These are phyloP conservation scores for Cutaneotrichosporon arboriforme DNA, from an alignment of 1,284 basidiomycete species.

Conservation along the genomic window DNA sequence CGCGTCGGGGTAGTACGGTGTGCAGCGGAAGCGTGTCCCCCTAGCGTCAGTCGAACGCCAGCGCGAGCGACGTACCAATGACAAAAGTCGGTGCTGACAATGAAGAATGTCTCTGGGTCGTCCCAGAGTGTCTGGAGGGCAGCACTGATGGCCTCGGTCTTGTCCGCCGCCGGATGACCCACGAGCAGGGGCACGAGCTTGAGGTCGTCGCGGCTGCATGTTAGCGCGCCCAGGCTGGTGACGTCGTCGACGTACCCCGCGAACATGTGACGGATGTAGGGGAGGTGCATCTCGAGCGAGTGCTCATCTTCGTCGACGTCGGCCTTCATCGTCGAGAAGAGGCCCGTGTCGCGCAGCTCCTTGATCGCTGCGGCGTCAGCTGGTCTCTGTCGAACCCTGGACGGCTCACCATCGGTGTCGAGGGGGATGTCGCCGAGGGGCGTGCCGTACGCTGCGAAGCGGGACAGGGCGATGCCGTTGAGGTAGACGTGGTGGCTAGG, in stretches of 20 bases:
- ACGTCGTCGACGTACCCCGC: conserved; percentile 56
- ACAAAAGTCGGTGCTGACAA: conserved; percentile 95
- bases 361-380: conserved; percentile 55
- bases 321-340: conserved; percentile 66
- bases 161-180: conserved; percentile 64
- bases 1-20: conserved; percentile 74
- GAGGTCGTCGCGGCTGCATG: conserved; percentile 56
- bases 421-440: conserved; percentile 78
- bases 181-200: conserved; percentile 85
- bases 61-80: conserved; percentile 65
- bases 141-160: conserved; percentile 61
- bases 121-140: conserved; percentile 74
- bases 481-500: conserved; percentile 92
- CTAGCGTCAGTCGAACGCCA: conserved; percentile 49
- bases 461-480: conserved; percentile 76
- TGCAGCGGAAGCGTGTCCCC: conserved; percentile 86
- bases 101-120: conserved; percentile 72
- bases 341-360: conserved; percentile 61
- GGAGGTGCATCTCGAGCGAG: conserved; percentile 95
- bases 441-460: conserved; percentile 70
- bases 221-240: not conserved
- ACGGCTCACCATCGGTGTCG: conserved; percentile 66
- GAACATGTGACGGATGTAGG: conserved; percentile 84
- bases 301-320: conserved; percentile 87
- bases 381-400: too few species aligned